Evolutionary conservation across 2,329 filamentous ascomycete species (phyloP).

Genomic region (Xylariaceae sp.): DNA sequence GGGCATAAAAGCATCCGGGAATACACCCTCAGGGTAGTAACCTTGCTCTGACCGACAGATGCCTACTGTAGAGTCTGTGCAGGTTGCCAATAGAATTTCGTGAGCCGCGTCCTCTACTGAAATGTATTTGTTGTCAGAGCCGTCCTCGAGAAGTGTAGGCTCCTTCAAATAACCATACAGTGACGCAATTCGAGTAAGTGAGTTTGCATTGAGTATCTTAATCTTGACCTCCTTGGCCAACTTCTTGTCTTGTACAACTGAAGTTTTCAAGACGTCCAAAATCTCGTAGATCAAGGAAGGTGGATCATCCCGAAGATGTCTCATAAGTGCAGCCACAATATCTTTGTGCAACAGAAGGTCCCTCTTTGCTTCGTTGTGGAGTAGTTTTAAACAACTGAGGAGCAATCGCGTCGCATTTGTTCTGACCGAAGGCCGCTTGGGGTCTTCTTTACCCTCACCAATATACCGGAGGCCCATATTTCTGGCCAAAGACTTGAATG

Average conservation of each 20-base stretch:
- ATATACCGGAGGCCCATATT: slow-evolving; percentile 76
- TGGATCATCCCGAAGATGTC: slow-evolving; percentile 79
- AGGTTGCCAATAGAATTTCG: slow-evolving; percentile 75
- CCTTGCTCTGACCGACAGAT: slow-evolving; percentile 78
- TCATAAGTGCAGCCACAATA: slow-evolving; percentile 73
- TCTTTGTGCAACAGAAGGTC: slow-evolving; percentile 83
- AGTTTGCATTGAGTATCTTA: slow-evolving; percentile 75
- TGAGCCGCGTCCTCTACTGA: slow-evolving; percentile 74
- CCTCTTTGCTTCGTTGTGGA: slow-evolving; percentile 77
- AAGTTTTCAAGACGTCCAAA: slow-evolving; percentile 70
- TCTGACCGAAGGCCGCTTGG: slow-evolving; percentile 76
- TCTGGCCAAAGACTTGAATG: slow-evolving; percentile 78
- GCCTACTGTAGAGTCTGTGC: slow-evolving; percentile 75
- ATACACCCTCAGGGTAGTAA: slow-evolving; percentile 79
- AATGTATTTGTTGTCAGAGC: slow-evolving; percentile 47
- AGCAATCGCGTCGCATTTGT: slow-evolving; percentile 85
- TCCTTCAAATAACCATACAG: slow-evolving; percentile 70
- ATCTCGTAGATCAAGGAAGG: slow-evolving; percentile 78
- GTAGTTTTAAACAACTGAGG: slow-evolving; percentile 77
- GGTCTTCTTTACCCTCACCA: slow-evolving; percentile 67
- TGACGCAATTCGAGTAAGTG: slow-evolving; percentile 73
- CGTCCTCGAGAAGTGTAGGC: slow-evolving; percentile 41
- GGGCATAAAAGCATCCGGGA: slow-evolving; percentile 54
- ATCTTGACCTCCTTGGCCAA: slow-evolving; percentile 78
- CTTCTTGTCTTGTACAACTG: slow-evolving; percentile 77